Evolutionary conservation across 1,284 basidiomycete genomes (phyloP), one percentile per base, ranked within the genome.

Genomic region (Trichosporon sp.): DNA sequence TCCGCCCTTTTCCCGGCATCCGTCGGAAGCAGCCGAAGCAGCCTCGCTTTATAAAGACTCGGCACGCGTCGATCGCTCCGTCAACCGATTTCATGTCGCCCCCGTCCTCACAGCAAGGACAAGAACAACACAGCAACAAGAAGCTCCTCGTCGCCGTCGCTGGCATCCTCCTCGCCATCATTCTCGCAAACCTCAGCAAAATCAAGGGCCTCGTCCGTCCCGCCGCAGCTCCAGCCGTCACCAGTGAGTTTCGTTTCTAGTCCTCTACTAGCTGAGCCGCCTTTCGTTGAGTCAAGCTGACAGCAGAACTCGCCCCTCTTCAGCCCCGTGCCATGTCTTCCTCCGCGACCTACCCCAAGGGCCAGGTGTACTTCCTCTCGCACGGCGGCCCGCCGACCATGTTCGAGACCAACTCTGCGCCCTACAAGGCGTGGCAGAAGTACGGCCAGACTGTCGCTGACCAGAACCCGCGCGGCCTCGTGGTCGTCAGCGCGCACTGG

Each of bases 401-500:
- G 76, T 85, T 83, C 72, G 80, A 83, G 12, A 75, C 74, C 6
- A 38, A 73, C 1, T 76, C 79, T 34, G 73, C 74, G 15, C 80
- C 84, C 2, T 83, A 85, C 74, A 75, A 81, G 65, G 79, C 80
- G 9, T 85, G 85, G 85, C 66, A 76, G 58, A 71, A 76, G 47
- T 76, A 81, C 65, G 85, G 84, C 5, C 68, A 75, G 34, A 62
- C 75, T 12, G 75, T 86, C 38, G 53, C 63, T 9, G 71, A 66
- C 1, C 68, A 72, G 15, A 74, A 78, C n/a, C 77, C 80, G 11
- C 80, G 77, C 53, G 84, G 83, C 1, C 74, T 86, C 7, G 77
- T 85, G 29, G 78, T 83, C 62, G 78, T 86, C 53, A 83, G 80
- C 5, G 85, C 85, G 1, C 85, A 86, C 72, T 86, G 85, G 85